phyloP scores from a whole-genome alignment of 495 filamentous ascomycete species.

The Penicillium angulare region DNA sequence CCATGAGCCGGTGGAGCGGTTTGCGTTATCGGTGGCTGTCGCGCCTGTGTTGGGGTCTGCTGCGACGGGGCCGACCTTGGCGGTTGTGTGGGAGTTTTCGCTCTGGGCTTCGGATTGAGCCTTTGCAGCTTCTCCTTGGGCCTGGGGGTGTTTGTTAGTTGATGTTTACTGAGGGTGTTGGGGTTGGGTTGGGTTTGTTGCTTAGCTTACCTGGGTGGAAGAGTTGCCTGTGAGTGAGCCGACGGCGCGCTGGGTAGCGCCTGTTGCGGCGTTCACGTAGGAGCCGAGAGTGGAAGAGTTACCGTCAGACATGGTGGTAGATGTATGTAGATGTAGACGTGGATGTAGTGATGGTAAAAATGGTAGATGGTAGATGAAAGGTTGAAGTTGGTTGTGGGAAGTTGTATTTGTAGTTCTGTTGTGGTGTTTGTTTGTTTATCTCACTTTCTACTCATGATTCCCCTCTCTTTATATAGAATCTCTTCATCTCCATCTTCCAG shows the following conservation, averaged over 20 bases:
- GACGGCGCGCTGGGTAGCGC: conserved; percentile 67
- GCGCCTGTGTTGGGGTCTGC: conserved; percentile 68
- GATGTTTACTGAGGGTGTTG: neutral
- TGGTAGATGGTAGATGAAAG: no score
- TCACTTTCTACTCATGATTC: neutral
- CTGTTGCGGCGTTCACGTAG: conserved; percentile 75
- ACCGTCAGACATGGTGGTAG: conserved; percentile 53
- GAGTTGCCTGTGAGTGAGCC: conserved; percentile 74
- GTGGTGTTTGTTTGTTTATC: neutral
- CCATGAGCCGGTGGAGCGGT: conserved; percentile 71
- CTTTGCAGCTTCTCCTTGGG: conserved; percentile 56
- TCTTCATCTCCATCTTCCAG: conserved; percentile 8
- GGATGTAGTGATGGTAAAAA: neutral
- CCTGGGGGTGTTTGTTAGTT: conserved; percentile 26
- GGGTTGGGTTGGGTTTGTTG: no score
- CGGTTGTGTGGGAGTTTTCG: conserved; percentile 62
- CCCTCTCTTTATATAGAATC: neutral
- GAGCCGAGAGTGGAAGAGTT: conserved; percentile 79
- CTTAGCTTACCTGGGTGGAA: conserved; percentile 60
- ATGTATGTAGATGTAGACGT: conserved; percentile 3
- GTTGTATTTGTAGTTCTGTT: neutral
- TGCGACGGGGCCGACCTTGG: conserved; percentile 63
- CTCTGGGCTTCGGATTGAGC: conserved; percentile 61
- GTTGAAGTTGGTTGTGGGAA: neutral
- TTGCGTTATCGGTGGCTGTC: conserved; percentile 66